phyloP scores from a whole-genome alignment of 306 rosid genomes.

The Malus asiatica region DNA sequence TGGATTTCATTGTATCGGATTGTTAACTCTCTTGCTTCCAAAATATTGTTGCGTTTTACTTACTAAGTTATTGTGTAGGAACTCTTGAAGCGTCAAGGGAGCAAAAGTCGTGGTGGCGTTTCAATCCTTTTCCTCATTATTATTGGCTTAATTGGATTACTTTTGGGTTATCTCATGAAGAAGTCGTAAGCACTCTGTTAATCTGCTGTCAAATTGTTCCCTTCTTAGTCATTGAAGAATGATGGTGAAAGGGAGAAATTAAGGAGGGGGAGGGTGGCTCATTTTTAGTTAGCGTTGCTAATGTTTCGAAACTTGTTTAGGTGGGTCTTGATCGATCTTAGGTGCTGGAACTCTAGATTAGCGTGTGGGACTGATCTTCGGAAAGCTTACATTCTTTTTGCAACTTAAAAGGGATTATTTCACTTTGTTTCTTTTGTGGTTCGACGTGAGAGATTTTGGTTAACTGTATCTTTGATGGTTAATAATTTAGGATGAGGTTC shows the following conservation, averaged over 20 bases:
- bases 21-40: neutral
- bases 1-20: neutral
- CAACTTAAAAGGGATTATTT: conserved; percentile 37
- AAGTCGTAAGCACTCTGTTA: conserved; percentile 30
- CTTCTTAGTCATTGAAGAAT: conserved; percentile 30
- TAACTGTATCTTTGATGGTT: conserved; percentile 8
- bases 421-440: conserved; percentile 23
- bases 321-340: conserved; percentile 26
- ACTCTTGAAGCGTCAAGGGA: conserved; percentile 60
- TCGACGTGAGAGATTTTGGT: conserved; percentile 35
- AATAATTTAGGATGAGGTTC: too few species aligned
- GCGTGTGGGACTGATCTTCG: conserved; percentile 29
- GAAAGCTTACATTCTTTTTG: conserved; percentile 58
- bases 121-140: conserved; percentile 50
- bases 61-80: conserved; percentile 46
- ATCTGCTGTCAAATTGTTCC: conserved; percentile 18
- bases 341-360: conserved; percentile 31
- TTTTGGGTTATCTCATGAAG: conserved; percentile 72
- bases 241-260: conserved; percentile 36
- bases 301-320: conserved; percentile 39
- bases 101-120: conserved; percentile 57
- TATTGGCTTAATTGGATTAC: conserved; percentile 59
- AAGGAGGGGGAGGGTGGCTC: conserved; percentile 26
- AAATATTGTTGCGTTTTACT: neutral
- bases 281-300: conserved; percentile 40